Evolutionary conservation across 352 stramenopile species (phyloP).

Genomic region (Phytopythium vexans): DNA sequence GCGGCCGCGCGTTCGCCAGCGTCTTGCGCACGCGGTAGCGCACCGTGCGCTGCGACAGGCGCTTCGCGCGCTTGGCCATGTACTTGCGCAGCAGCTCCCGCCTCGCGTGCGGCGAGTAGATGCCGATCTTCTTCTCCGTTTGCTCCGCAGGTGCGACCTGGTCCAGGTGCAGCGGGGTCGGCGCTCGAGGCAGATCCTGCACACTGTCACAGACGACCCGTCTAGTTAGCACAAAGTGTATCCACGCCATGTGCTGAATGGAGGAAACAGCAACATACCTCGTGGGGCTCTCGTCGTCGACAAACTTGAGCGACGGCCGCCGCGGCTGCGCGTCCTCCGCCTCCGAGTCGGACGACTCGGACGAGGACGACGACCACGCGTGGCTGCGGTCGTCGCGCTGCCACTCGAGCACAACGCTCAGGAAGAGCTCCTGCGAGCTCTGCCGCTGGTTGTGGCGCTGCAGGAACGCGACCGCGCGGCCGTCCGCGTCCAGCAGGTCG

Average conservation of each 20-base stretch:
- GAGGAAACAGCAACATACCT: neutral
- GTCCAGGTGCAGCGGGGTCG: slow-evolving; percentile 48
- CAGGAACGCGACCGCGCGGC: slow-evolving; percentile 19
- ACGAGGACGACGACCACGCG: slow-evolving; percentile 13
- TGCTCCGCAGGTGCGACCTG: slow-evolving; percentile 13
- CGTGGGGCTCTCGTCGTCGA: slow-evolving; percentile 59
- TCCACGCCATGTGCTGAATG: too few relatives aligned
- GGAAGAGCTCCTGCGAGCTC: slow-evolving; percentile 77
- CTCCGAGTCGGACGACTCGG: slow-evolving; percentile 31
- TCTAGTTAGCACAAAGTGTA: slow-evolving; percentile 3
- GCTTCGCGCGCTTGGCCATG: slow-evolving; percentile 73
- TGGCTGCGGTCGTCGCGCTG: slow-evolving; percentile 26
- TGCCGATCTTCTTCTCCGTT: slow-evolving; percentile 59
- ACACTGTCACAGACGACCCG: slow-evolving; percentile 13
- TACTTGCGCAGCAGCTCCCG: slow-evolving; percentile 71
- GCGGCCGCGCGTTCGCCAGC: slow-evolving; percentile 68
- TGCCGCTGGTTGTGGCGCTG: slow-evolving; percentile 29
- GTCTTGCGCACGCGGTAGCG: slow-evolving; percentile 81
- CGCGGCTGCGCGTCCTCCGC: slow-evolving; percentile 13
- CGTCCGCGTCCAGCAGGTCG: slow-evolving; percentile 21
- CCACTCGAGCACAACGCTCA: slow-evolving; percentile 82
- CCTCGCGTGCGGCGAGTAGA: slow-evolving; percentile 61
- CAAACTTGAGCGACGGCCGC: neutral
- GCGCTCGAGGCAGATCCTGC: slow-evolving; percentile 33
- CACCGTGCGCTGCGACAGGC: slow-evolving; percentile 71